phyloP scores from a whole-genome alignment of 2,329 filamentous ascomycete species.

The Sporothrix pallida region DNA sequence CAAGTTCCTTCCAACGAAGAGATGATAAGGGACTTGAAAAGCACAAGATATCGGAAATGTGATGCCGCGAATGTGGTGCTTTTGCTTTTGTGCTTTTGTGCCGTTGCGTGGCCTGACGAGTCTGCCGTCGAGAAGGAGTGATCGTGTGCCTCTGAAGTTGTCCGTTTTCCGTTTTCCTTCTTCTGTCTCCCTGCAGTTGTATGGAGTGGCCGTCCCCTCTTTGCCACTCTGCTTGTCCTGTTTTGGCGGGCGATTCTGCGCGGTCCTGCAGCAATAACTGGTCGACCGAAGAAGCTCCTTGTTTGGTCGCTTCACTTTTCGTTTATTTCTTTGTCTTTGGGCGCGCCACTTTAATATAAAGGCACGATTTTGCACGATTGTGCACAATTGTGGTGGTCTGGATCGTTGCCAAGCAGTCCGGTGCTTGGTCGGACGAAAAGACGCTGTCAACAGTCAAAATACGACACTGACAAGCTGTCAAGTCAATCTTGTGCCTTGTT shows the following conservation, averaged over 20 bases:
- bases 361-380: neutral
- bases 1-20: neutral
- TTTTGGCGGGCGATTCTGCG: conserved; percentile 18
- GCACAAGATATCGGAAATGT: no score
- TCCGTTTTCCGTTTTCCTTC: neutral
- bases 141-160: conserved; percentile 3
- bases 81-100: neutral
- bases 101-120: neutral
- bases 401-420: neutral
- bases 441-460: neutral
- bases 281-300: conserved; percentile 1
- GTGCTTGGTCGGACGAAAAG: neutral
- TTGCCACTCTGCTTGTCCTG: neutral
- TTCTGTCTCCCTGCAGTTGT: neutral
- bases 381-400: neutral
- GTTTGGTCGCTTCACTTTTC: neutral
- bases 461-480: neutral
- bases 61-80: neutral
- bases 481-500: neutral
- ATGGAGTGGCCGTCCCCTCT: neutral
- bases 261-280: neutral
- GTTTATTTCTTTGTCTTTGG: neutral
- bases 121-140: neutral
- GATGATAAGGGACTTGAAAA: no score
- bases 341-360: conserved; percentile 12